phyloP scores from a whole-genome alignment of 257 asterid genomes.

The Capsicum pubescens region DNA sequence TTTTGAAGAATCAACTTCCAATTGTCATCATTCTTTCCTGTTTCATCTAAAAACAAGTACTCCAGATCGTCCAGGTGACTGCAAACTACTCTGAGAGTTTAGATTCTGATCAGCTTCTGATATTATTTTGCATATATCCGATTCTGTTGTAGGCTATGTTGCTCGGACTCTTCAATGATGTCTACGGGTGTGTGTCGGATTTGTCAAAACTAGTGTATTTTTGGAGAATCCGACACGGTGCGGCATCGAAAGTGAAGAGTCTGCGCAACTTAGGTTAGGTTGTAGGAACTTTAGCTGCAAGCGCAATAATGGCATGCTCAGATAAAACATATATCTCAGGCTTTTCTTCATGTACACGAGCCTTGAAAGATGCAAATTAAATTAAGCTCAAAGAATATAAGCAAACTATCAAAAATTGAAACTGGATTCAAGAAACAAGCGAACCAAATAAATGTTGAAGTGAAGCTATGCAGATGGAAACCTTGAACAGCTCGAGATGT shows the following conservation, averaged over 20 bases:
- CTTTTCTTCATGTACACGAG: slow-evolving; percentile 96
- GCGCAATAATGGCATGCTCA: slow-evolving; percentile 74
- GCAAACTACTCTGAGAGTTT: slow-evolving; percentile 50
- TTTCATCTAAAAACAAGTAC: slow-evolving; percentile 54
- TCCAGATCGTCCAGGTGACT: slow-evolving; percentile 73
- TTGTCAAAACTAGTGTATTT: too few species aligned
- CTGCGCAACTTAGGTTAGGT: too few species aligned
- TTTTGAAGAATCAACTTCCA: slow-evolving; percentile 55
- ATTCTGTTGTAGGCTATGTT: slow-evolving; percentile 38
- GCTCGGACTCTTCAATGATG: too few species aligned
- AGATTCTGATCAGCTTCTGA: slow-evolving; percentile 63
- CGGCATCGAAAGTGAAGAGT: too few species aligned
- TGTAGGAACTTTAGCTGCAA: slow-evolving; percentile 66
- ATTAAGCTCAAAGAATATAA: slow-evolving; percentile 24
- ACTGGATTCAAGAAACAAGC: not conserved
- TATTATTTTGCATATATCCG: slow-evolving; percentile 56
- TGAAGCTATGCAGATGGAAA: not conserved
- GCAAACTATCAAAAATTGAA: not conserved
- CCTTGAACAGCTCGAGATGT: not conserved
- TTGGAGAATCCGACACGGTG: too few species aligned
- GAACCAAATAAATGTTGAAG: slow-evolving; percentile 7
- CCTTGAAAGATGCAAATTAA: slow-evolving; percentile 58
- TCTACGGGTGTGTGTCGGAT: too few species aligned
- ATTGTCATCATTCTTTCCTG: slow-evolving; percentile 48
- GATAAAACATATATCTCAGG: slow-evolving; percentile 75